Base-by-base conservation (phyloP, 1,284 basidiomycete genomes). In the Apiotrichum veenhuisii region DNA sequence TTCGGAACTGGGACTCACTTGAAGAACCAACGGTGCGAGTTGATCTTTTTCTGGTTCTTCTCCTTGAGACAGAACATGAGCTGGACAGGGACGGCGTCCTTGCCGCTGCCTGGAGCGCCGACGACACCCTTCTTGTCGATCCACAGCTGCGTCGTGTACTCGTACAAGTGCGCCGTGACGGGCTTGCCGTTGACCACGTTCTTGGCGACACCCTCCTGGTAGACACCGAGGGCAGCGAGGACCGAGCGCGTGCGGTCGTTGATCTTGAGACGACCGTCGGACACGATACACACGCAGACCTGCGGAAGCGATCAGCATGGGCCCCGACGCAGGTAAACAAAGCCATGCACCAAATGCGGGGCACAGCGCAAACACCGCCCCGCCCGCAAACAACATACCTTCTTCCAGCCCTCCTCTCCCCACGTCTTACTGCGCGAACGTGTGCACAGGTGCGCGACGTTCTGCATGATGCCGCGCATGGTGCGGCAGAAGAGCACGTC, bases 391-490 rank as follows among this genome's bases (percentile, higher is more conserved):
- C 9, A 33, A 50, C 69, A 38, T 33, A 86, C 89, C 82, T 96
- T 97, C 80, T 96, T 95, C 94, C 94, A 97, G 0, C 93, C 92
- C 0, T 96, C 91, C 72, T 90, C 88, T 1, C 92, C 92, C 94
- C 94, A 97, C 1, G 88, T 96, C 80, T 90, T 91, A 65, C 86
- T 88, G 54, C 82, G 71, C 5, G 55, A 57, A 11, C 70, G 57
- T 5, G 64, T 65, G 58, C 72, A 73, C 22, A 75, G 62, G 63
- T 77, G 73, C 0, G 73, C 72, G 43, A 78, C 71, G 68, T 93
- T 93, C 80, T 87, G 90, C 79, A 95, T 91, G 15, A 95, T 87
- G 56, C 91, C 91, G 66, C 92, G 86, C 89, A 95, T 92, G 0
- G 91, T 91, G 43, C 91, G 79, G 66, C 85, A 88, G 76, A 94